phyloP scores from a whole-genome alignment of 345 rosid genomes.

The Eucalyptus curtisii region DNA sequence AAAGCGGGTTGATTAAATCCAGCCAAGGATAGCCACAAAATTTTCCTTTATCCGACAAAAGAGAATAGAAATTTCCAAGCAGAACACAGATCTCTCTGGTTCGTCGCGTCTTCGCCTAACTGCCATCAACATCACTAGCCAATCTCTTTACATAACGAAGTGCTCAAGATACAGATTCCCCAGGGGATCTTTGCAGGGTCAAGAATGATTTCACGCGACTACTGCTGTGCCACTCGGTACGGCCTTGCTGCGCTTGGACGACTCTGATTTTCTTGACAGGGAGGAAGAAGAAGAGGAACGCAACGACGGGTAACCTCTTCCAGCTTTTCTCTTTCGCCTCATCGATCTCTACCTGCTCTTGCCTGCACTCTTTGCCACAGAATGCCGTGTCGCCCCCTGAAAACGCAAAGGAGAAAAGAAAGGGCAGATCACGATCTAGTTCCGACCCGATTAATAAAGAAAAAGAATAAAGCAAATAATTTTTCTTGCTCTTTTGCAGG shows the following conservation, averaged over 20 bases:
- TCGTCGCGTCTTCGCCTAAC: background rate
- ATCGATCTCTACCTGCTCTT: background rate
- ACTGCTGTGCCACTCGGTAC: fast-evolving
- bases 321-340: background rate
- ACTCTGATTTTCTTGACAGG: background rate
- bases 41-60: background rate
- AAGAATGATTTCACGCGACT: background rate
- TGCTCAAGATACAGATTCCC: background rate
- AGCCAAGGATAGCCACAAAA: background rate
- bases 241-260: background rate
- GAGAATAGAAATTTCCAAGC: background rate
- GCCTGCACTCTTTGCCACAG: background rate
- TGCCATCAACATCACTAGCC: background rate
- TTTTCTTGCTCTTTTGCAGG: too few relatives aligned
- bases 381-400: background rate
- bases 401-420: background rate
- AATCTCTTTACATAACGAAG: background rate
- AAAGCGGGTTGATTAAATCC: too few relatives aligned
- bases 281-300: background rate
- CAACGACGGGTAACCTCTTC: background rate
- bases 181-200: fast-evolving
- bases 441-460: background rate
- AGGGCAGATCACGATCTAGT: background rate
- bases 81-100: background rate
- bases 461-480: background rate